Base-by-base conservation (phyloP, 106 monocot species). In the Hemerocallis citrina region DNA sequence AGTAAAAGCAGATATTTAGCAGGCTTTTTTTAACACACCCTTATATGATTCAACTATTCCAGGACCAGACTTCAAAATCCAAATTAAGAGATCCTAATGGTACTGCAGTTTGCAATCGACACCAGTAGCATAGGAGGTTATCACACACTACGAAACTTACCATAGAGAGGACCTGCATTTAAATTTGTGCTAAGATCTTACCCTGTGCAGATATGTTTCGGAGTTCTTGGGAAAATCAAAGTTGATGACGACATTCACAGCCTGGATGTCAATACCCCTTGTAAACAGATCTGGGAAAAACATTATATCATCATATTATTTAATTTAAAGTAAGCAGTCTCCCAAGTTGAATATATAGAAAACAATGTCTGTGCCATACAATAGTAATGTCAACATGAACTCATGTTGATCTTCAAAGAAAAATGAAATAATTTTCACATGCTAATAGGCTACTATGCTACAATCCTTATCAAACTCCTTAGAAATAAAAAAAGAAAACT, bases 231-330 rank as follows among this genome's bases (percentile, higher is more conserved):
- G 94, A 42, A 95, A 95, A 61, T 95, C 94, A 55, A 95, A 95
- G 68, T 95, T 95, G 72, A 95, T 83, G 17, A 95, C 94, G 25
- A 95, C 94, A 81, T 95, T 95, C 20, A 95, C 89, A 54, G 94
- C 89, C 63, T 89, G 94, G 56, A 95, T 95, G 46, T 95, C 94
- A 50, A 95, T 95, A 38, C 94, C 94, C 59, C 94, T 80, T 14
- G 94, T 95, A 58, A 95, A 89, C 20, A 95, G 75, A 78, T 95
- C 94, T 95, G 78, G 21, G 65, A 57, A 10, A 23, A 9, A 1
- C 20, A 36, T 0, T 19, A 40, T 61, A 5, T 2, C 7, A 57
- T 19, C n/a, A 36, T 2, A 34, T 36, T 36, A 57, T 57, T 57
- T 14, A 22, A 19, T 19, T 57, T 19, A 31, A 51, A 54, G 29